phyloP scores from a whole-genome alignment of 345 rosid genomes.

The Populus deltoides region DNA sequence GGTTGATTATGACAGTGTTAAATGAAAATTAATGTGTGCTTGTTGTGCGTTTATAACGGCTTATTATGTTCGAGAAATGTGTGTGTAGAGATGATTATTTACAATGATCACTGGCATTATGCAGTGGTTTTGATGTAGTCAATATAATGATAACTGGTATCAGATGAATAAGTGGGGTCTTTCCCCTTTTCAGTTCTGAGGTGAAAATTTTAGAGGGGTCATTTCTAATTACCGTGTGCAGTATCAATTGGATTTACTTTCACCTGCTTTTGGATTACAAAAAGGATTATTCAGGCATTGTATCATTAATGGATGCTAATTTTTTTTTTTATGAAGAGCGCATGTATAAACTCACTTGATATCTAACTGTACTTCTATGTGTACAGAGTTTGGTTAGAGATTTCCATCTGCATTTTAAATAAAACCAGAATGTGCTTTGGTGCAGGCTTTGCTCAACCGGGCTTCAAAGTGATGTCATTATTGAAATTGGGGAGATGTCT shows the following conservation, averaged over 20 bases:
- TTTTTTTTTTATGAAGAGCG: background rate
- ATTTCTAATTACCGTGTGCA: background rate
- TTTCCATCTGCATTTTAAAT: background rate
- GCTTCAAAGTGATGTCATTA: conserved; percentile 66
- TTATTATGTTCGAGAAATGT: background rate
- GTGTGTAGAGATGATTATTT: background rate
- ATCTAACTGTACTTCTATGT: background rate
- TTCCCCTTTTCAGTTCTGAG: background rate
- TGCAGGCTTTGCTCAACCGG: conserved; percentile 73
- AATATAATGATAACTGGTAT: background rate
- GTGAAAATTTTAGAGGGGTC: background rate
- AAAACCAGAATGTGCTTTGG: conserved; percentile 1
- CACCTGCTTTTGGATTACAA: background rate
- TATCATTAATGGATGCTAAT: background rate
- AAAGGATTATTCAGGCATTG: background rate
- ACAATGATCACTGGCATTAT: background rate
- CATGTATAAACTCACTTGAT: background rate
- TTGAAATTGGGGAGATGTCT: conserved; percentile 66
- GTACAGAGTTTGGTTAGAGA: background rate
- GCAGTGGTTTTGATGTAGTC: background rate
- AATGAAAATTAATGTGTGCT: background rate
- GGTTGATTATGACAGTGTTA: background rate
- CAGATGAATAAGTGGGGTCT: background rate
- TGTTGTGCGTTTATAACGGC: background rate
- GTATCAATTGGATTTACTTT: background rate